Conservation (phyloP, 2,329 filamentous ascomycete genomes). For the Cercospora nicotianae region DNA sequence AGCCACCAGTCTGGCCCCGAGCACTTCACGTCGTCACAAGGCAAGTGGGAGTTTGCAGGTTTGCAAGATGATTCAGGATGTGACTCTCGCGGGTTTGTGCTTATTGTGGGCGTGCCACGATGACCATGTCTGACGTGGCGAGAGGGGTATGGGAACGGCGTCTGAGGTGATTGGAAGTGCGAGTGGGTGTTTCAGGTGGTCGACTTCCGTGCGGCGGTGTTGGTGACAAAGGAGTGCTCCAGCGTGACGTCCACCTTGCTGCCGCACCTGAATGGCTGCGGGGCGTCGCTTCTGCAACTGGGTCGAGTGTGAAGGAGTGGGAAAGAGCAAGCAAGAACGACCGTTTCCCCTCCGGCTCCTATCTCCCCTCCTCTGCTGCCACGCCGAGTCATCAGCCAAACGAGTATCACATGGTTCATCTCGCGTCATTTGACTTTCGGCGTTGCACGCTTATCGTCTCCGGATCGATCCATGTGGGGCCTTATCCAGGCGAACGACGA, state of each 20-base stretch:
- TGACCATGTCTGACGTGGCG: constrained; percentile 6
- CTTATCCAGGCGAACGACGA: constrained; percentile 5
- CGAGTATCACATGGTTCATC: constrained; percentile 8
- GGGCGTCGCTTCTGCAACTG: background rate
- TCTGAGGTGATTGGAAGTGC: constrained; percentile 11
- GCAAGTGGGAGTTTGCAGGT: background rate
- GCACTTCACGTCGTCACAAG: constrained; percentile 10
- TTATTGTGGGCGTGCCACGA: background rate
- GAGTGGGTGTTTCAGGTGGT: constrained; percentile 22
- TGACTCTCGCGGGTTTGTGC: background rate
- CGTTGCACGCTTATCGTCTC: constrained; percentile 1
- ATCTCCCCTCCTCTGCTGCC: constrained; percentile 4
- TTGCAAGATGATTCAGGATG: background rate
- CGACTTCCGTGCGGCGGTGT: constrained; percentile 17
- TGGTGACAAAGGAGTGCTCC: constrained; percentile 23
- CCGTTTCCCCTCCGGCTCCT: constrained; percentile 1
- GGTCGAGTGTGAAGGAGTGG: background rate
- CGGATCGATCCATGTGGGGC: background rate
- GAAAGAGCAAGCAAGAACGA: background rate
- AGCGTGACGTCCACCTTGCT: constrained; percentile 8
- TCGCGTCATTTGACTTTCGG: constrained; percentile 11
- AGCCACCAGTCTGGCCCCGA: constrained; percentile 30
- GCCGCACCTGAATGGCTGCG: background rate
- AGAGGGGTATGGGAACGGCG: constrained; percentile 11
- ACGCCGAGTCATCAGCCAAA: constrained; percentile 11